Conservation (phyloP, 345 rosid species). For the Rhodomyrtus tomentosa region DNA sequence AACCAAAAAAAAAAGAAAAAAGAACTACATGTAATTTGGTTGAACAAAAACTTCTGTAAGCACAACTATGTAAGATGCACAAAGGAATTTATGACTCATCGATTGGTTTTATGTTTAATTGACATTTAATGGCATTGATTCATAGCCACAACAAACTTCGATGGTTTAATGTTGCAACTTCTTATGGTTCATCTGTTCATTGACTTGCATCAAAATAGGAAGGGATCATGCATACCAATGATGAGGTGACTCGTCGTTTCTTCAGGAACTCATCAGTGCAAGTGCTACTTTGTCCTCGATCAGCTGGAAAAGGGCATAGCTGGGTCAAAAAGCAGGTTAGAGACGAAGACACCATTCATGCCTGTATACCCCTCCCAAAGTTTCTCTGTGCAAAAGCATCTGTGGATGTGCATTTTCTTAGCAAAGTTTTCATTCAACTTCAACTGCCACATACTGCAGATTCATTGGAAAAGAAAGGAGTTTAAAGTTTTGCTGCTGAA, state of each 20-base stretch:
- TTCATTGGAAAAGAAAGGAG: neutral
- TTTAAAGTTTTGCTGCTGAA: neutral
- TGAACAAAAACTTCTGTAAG: neutral
- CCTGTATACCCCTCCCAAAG: neutral
- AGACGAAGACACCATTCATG: slow-evolving; percentile 5
- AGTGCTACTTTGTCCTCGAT: slow-evolving; percentile 81
- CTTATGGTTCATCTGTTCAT: neutral
- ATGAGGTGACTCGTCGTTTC: slow-evolving; percentile 81
- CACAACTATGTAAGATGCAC: neutral
- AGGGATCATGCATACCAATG: slow-evolving; percentile 75
- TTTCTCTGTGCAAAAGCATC: neutral
- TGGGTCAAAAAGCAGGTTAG: slow-evolving; percentile 63
- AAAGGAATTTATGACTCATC: neutral
- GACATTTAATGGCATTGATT: neutral
- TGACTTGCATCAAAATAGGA: slow-evolving; percentile 33
- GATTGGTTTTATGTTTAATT: neutral
- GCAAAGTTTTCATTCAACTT: neutral
- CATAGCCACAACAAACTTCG: neutral
- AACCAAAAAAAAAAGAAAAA: too few relatives aligned
- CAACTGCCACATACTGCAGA: neutral
- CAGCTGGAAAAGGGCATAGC: slow-evolving; percentile 84
- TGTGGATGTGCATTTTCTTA: neutral
- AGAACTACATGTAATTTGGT: neutral
- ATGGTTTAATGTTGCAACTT: neutral
- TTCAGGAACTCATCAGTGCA: slow-evolving; percentile 90